Evolutionary conservation across 2,329 filamentous ascomycete genomes (phyloP), one percentile per base, ranked within the genome.

Genomic region (Talaromyces marneffei): DNA sequence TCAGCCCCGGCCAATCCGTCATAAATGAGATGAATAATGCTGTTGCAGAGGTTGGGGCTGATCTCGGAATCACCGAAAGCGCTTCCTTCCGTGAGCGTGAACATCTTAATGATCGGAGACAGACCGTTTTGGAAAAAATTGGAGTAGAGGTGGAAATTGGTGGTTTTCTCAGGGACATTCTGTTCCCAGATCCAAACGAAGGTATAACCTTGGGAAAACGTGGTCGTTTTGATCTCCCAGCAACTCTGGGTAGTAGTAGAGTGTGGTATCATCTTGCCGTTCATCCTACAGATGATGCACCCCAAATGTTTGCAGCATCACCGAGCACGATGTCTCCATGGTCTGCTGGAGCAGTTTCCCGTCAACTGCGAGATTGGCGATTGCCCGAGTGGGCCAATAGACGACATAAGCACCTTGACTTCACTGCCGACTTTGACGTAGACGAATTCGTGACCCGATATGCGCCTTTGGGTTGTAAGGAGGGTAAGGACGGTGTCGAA

Each of bases 381-480:
- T 80, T 99, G 16, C 89, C 94, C 0, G 94, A 99, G 74, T 99
- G 94, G 94, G 91, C 92, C 1, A 99, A 97, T 72, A 87, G 93
- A 60, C 86, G 94, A 55, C 95, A 92, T 73, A 91, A 91, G 72
- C 87, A 89, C 68, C 85, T 97, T 2, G 94, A 99, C 72, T 99
- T 96, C 75, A 99, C 94, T 0, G 91, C 92, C 1, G 94, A 99
- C 70, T 99, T 97, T 67, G 94, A 99, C 69, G 80, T 92, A 4
- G 91, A 96, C 16, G 94, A 99, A 73, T 97, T 99, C 69, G 84
- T 87, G 20, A 86, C 88, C 67, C 87, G 94, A 48, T 99, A 97
- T 72, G 81, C 86, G 4, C 80, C 85, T 5, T 83, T 99, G 0
- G 94, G 94, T 14, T 99, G 94, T 74, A 85, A 88, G 67, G 91